Conservation (phyloP, 768 basidiomycete genomes). For the Jaapia argillacea region DNA sequence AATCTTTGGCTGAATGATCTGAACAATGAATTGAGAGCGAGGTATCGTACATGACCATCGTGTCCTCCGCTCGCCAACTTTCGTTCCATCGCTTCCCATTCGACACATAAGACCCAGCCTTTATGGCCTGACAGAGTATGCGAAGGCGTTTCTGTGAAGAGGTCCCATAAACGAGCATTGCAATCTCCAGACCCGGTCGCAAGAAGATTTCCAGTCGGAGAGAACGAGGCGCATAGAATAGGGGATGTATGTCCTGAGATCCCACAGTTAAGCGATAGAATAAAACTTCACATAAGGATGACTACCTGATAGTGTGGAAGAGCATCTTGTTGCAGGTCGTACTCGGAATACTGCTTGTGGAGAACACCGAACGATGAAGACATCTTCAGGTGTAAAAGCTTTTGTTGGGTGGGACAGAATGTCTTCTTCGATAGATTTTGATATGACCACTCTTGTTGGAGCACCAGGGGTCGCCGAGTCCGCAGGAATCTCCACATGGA, state of each 20-base stretch:
- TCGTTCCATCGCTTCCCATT: conserved; percentile 93
- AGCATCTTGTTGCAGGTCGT: conserved; percentile 88
- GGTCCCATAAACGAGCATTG: conserved; percentile 88
- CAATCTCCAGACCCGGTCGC: conserved; percentile 96
- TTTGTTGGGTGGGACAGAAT: conserved; percentile 65
- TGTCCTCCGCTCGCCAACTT: conserved; percentile 90
- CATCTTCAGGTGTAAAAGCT: conserved; percentile 75
- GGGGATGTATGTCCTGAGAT: conserved; percentile 92
- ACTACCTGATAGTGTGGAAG: conserved; percentile 81
- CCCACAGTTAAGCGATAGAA: conserved; percentile 6
- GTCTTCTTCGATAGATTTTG: conserved; percentile 77
- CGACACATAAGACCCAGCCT: conserved; percentile 95
- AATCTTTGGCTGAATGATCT: background rate
- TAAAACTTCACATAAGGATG: conserved; percentile 30
- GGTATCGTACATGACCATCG: conserved; percentile 70
- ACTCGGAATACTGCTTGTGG: conserved; percentile 96
- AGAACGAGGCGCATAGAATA: conserved; percentile 92
- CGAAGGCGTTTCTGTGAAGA: conserved; percentile 86
- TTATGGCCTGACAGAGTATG: conserved; percentile 81
- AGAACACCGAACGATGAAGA: conserved; percentile 81
- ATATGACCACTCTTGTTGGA: conserved; percentile 73
- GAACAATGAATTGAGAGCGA: conserved; percentile 1
- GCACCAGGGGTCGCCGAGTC: conserved; percentile 34
- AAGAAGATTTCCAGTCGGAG: conserved; percentile 83
- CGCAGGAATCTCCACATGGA: conserved; percentile 72